Base-by-base conservation (phyloP, 2,329 filamentous ascomycete genomes). In the Zopfia rhizophila region DNA sequence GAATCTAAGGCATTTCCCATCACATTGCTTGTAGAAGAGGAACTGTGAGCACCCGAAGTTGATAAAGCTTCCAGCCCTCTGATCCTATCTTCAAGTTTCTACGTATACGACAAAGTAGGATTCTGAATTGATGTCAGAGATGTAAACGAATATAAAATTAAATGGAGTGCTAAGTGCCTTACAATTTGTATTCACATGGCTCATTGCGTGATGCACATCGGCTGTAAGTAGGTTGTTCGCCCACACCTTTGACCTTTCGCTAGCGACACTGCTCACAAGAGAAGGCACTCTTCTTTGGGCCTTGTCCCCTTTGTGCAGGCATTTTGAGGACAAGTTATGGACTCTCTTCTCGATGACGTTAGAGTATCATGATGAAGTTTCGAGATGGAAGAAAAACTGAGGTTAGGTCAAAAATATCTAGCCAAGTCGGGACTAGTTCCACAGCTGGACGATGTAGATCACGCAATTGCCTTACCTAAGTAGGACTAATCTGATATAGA, bases 251-350 rank as follows among this genome's bases (percentile, higher is more conserved):
- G 4, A 53, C 44, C 47, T 51, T n/a, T 1, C 17, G 32, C 12
- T 11, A 16, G 14, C 49, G 36, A 10, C 49, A 53, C 17, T 38
- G n/a, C 17, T 53, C 49, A 39, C 49, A 53, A 19, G 49, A 53
- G 22, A 53, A 53, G 14, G 49, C 49, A 19, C 49, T 53, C 24
- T 53, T 53, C 28, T 53, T 48, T 17, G 48, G 29, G 14, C 16
- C 29, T n/a, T n/a, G n/a, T n/a, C n/a, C n/a, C n/a, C n/a, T n/a
- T n/a, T n/a, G n/a, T n/a, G n/a, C n/a, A n/a, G n/a, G n/a, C n/a
- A n/a, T n/a, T n/a, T n/a, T n/a, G n/a, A n/a, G n/a, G n/a, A n/a
- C n/a, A n/a, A n/a, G n/a, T n/a, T n/a, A n/a, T n/a, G n/a, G n/a
- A n/a, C n/a, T n/a, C n/a, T n/a, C n/a, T n/a, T n/a, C n/a, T n/a